Evolutionary conservation across 331 rosid genomes (phyloP), one percentile per base, ranked within the genome.

Genomic region (Erythrophleum ivorense): DNA sequence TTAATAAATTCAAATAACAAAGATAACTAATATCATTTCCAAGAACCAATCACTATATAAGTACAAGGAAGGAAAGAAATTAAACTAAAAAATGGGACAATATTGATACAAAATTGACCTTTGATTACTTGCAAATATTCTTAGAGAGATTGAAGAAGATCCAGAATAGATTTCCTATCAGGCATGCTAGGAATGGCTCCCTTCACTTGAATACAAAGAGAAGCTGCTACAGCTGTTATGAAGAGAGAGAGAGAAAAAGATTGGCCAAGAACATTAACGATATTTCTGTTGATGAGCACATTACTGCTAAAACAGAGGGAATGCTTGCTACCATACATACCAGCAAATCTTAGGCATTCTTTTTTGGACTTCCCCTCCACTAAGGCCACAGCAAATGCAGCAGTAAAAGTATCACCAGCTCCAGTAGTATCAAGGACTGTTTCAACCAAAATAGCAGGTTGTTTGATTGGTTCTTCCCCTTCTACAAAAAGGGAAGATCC

Each of bases 141-240:
- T 88, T 86, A 92, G 73, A 29, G 77, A n/a, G 86, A 81, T 31
- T 78, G 84, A 81, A 95, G 97, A 70, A 93, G 92, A 76, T 88
- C 88, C 71, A 88, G 74, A 80, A 95, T 93, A 50, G 97, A 86
- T 78, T 88, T 73, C 78, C 98, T 88, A 66, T 90, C 91, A 31
- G 98, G 99, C 98, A 95, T 93, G 89, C 98, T 91, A 34, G 99
- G 98, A 87, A 91, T 90, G 81, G 99, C 98, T 60, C 98, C 99
- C 86, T 95, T 95, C 73, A 93, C 98, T 89, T 91, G 97, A 81
- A 95, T 91, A 86, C 99, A 93, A 12, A 93, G 94, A 81, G 97
- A 95, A 53, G 96, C 98, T 2, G 99, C 99, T 6, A 97, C 98
- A 80, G 99, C 98, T 95, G 90, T 82, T 67, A n/a, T 5, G 7